phyloP scores from a whole-genome alignment of 2,329 filamentous ascomycete genomes.

The Parascedosporium putredinis region DNA sequence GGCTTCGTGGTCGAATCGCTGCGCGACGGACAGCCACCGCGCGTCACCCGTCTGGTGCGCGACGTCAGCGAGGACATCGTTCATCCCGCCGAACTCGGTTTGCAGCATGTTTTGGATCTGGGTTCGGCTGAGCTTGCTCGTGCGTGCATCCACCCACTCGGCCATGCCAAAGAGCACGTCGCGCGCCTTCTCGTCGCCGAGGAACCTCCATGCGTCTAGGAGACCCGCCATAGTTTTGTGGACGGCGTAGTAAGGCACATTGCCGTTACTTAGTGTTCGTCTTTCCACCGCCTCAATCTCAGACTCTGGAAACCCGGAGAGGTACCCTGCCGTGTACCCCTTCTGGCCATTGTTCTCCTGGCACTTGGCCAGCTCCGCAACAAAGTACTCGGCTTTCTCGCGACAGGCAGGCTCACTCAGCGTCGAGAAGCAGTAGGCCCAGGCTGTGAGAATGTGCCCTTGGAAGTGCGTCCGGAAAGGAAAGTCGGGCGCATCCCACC shows the following conservation, averaged over 20 bases:
- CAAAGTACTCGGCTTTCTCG: slow-evolving; percentile 33
- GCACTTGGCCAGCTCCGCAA: slow-evolving; percentile 36
- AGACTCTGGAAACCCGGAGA: slow-evolving; percentile 41
- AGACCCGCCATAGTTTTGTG: slow-evolving; percentile 43
- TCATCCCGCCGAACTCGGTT: slow-evolving; percentile 44
- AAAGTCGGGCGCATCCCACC: slow-evolving; percentile 44
- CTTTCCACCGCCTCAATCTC: slow-evolving; percentile 34
- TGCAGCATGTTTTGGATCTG: slow-evolving; percentile 37
- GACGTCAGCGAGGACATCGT: slow-evolving; percentile 37
- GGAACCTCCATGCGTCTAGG: slow-evolving; percentile 36
- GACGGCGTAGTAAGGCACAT: slow-evolving; percentile 43
- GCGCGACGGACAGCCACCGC: slow-evolving; percentile 33
- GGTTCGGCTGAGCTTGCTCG: slow-evolving; percentile 26
- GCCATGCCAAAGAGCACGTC: slow-evolving; percentile 33
- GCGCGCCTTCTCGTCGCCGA: slow-evolving; percentile 30
- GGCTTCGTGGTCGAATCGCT: slow-evolving; percentile 38
- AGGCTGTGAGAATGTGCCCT: slow-evolving; percentile 39
- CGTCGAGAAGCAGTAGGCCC: slow-evolving; percentile 36
- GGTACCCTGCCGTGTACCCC: slow-evolving; percentile 33
- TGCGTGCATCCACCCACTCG: slow-evolving; percentile 38
- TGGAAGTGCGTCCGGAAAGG: slow-evolving; percentile 41
- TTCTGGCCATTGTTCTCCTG: slow-evolving; percentile 36
- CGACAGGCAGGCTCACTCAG: slow-evolving; percentile 31
- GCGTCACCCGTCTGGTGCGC: slow-evolving; percentile 34
- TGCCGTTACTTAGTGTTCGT: slow-evolving; percentile 33